A percentile compares a stretch with the other conserved stretches of the same genome.
These are phyloP conservation scores for Lactarius psammicola DNA, from an alignment of 768 basidiomycete species.

Conservation along the genomic window DNA sequence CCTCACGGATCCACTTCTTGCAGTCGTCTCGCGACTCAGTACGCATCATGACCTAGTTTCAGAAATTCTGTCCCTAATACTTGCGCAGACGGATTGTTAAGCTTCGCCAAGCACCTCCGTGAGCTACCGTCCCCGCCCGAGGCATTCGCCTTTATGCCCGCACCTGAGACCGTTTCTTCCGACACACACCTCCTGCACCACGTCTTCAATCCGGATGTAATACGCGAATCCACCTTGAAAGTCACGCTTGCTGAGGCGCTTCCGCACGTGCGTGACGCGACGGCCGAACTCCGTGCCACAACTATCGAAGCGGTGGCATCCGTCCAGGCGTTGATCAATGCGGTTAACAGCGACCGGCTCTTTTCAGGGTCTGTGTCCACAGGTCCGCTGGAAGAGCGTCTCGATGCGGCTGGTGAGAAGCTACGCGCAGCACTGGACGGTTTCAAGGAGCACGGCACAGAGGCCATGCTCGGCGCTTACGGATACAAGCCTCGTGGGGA, in stretches of 20 bases:
- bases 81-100: slow-evolving; percentile 37
- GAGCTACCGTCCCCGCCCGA: slow-evolving; percentile 23
- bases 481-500: slow-evolving; percentile 9
- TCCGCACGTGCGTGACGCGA: slow-evolving; percentile 38
- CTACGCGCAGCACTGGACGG: slow-evolving; percentile 34
- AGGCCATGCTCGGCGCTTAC: slow-evolving; percentile 35
- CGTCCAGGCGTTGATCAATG: slow-evolving; percentile 32
- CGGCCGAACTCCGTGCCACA: slow-evolving; percentile 39
- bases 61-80: slow-evolving; percentile 1
- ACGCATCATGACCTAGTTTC: slow-evolving; percentile 12
- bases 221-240: slow-evolving; percentile 34
- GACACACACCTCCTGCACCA: slow-evolving; percentile 42
- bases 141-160: slow-evolving; percentile 18
- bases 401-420: slow-evolving; percentile 33
- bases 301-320: slow-evolving; percentile 34
- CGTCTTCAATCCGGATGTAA: slow-evolving; percentile 32
- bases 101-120: slow-evolving; percentile 36
- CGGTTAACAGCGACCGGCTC: slow-evolving; percentile 40
- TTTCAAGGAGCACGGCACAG: slow-evolving; percentile 37
- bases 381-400: slow-evolving; percentile 28
- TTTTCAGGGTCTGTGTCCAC: slow-evolving; percentile 20
- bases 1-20: slow-evolving; percentile 39
- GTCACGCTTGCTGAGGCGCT: slow-evolving; percentile 39
- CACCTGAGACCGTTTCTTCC: slow-evolving; percentile 28
- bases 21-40: slow-evolving; percentile 40